Percentiles rank a stretch among this genome's conserved stretches.
Conservation (phyloP, 2,329 filamentous ascomycete species). For the Orbilia brochopaga region DNA sequence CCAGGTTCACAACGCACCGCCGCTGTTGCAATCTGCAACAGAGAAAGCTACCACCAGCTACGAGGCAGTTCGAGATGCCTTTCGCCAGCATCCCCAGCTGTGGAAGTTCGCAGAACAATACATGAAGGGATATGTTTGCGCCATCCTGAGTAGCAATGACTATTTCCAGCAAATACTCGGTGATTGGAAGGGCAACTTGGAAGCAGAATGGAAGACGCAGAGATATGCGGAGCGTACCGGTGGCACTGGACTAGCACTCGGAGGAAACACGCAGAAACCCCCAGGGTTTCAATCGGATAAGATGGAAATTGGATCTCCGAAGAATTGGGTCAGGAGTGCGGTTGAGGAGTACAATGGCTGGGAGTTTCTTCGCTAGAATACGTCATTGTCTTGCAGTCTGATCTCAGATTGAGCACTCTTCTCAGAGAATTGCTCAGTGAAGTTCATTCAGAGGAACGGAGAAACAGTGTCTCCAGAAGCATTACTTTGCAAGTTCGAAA, state of each 20-base stretch:
- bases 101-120: slow-evolving; percentile 31
- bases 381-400: no score
- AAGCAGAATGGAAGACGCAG: slow-evolving; percentile 12
- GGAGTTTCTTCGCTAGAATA: slow-evolving; percentile 40
- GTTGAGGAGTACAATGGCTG: slow-evolving; percentile 36
- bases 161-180: slow-evolving; percentile 8
- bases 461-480: no score
- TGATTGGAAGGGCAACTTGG: slow-evolving; percentile 15
- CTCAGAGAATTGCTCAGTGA: no score
- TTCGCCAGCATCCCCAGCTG: slow-evolving; percentile 12
- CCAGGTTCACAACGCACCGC: neutral
- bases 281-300: slow-evolving; percentile 6
- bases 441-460: no score
- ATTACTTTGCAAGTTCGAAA: no score
- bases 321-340: slow-evolving; percentile 7
- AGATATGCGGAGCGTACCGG: neutral
- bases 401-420: no score
- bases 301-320: neutral
- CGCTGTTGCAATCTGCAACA: neutral
- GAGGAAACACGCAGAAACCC: neutral
- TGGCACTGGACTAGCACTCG: neutral
- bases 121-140: slow-evolving; percentile 19
- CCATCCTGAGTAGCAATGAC: neutral
- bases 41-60: slow-evolving; percentile 4
- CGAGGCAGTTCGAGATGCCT: slow-evolving; percentile 1